A percentile compares a stretch with the other conserved stretches of the same genome.
phyloP scores from a whole-genome alignment of 2,329 filamentous ascomycete genomes.

The Aspergillus hiratsukae region DNA sequence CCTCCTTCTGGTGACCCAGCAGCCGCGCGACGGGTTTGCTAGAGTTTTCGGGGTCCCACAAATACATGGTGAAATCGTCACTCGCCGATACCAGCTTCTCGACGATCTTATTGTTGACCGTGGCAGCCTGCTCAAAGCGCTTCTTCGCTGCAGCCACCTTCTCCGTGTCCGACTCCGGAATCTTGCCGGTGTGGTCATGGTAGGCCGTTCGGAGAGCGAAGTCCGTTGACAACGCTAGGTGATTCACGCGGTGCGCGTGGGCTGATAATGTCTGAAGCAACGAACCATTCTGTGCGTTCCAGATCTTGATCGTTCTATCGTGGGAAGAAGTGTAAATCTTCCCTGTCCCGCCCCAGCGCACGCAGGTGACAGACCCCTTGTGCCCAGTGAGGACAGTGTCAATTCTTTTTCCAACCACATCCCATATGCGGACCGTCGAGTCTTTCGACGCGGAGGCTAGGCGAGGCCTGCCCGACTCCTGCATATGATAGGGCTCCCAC shows the following conservation, averaged over 20 bases:
- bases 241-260: constrained; percentile 94
- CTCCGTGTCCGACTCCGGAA: constrained; percentile 65
- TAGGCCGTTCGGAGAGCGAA: constrained; percentile 81
- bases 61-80: constrained; percentile 93
- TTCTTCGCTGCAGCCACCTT: constrained; percentile 71
- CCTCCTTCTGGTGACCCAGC: constrained; percentile 92
- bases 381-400: constrained; percentile 84
- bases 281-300: constrained; percentile 75
- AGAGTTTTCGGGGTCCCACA: constrained; percentile 79
- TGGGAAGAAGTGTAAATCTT: constrained; percentile 79
- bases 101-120: constrained; percentile 67
- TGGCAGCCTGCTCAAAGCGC: constrained; percentile 81
- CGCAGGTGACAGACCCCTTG: constrained; percentile 82
- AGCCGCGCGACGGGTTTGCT: constrained; percentile 84
- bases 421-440: constrained; percentile 80
- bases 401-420: constrained; percentile 69
- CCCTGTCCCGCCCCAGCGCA: constrained; percentile 90
- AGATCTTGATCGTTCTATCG: constrained; percentile 89
- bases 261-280: constrained; percentile 72
- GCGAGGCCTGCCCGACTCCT: constrained; percentile 66
- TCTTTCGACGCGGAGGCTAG: constrained; percentile 89
- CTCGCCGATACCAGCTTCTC: constrained; percentile 86
- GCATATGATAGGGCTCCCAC: constrained; percentile 92
- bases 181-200: constrained; percentile 72
- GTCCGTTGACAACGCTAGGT: constrained; percentile 88